Evolutionary conservation across 2,329 filamentous ascomycete genomes (phyloP).

Genomic region (Elsinoe arachidis): DNA sequence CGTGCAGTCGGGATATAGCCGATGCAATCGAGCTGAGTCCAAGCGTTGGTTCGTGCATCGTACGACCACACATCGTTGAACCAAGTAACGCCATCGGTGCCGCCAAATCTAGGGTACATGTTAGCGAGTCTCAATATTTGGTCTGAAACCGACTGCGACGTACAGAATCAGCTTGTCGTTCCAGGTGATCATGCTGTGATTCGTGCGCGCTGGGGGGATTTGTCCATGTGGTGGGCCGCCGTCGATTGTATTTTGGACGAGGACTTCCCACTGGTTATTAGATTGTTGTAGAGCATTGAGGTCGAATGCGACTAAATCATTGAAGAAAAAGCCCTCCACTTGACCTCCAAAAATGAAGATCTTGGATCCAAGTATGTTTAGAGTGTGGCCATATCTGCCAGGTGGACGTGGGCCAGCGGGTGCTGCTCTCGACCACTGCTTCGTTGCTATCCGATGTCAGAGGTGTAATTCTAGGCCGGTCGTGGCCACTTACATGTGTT

Average conservation of each 20-base stretch:
- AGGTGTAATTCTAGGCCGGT: not conserved
- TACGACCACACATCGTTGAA: slow-evolving; percentile 99
- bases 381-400: slow-evolving; percentile 87
- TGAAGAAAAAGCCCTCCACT: slow-evolving; percentile 96
- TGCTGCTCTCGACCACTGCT: slow-evolving; percentile 93
- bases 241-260: slow-evolving; percentile 67
- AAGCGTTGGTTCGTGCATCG: slow-evolving; percentile 71
- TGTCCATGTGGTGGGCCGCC: slow-evolving; percentile 52
- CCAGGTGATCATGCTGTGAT: slow-evolving; percentile 84
- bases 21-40: slow-evolving; percentile 88
- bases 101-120: slow-evolving; percentile 63
- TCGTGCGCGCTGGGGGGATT: slow-evolving; percentile 81
- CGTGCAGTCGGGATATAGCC: slow-evolving; percentile 91
- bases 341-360: slow-evolving; percentile 97
- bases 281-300: slow-evolving; percentile 88
- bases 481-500: slow-evolving; percentile 73
- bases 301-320: slow-evolving; percentile 91
- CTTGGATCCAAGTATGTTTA: slow-evolving; percentile 94
- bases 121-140: slow-evolving; percentile 7
- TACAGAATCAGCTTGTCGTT: slow-evolving; percentile 91
- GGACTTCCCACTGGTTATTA: slow-evolving; percentile 85
- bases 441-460: slow-evolving; percentile 59
- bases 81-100: slow-evolving; percentile 92
- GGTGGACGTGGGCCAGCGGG: slow-evolving; percentile 78
- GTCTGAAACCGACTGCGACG: slow-evolving; percentile 31